Evolutionary conservation across 345 rosid genomes (phyloP), one percentile per base, ranked within the genome.

Genomic region (Excoecaria cochinchinensis): DNA sequence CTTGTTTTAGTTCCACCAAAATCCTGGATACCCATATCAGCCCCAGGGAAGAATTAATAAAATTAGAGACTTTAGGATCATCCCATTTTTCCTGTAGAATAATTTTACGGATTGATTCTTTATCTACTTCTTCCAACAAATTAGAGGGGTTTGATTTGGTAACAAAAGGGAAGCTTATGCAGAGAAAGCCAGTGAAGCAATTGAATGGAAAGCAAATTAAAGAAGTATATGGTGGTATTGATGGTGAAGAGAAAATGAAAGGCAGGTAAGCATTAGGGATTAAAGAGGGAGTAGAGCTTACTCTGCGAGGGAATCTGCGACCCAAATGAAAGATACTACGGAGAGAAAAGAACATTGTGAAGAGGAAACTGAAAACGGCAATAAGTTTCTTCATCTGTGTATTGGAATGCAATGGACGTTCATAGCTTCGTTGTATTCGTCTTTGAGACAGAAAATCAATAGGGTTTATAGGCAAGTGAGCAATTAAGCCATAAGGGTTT

Each of bases 11-110:
- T 67, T 80, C 86, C 68, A 83, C 75, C 78, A 89, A 81, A 81
- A 84, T 79, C 87, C 80, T 83, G 3, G 90, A 79, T 31, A 84
- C 89, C 88, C 86, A 85, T 52, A 85, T 66, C 12, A 91, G 86
- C 53, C 86, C 84, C 78, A 81, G 74, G 4, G 80, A 71, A 17
- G 86, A 84, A 70, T 71, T 78, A 58, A 87, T 75, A 21, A 81
- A 51, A 59, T 58, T 70, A 6, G 48, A 64, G 1, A 86, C 53
- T 61, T 17, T 69, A 0, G 87, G 88, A 74, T 89, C 86, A 66
- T 82, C 84, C 91, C 86, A 90, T 11, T 68, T 77, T 50, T 81
- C 84, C 58, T 84, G 77, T 65, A 56, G 80, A 75, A 89, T 80
- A 67, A 83, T 76, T 44, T 79, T 79, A 73, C 76, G 76, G 57